Conservation (phyloP, 1,284 basidiomycete species). For the Xerocomus minutiporus region DNA sequence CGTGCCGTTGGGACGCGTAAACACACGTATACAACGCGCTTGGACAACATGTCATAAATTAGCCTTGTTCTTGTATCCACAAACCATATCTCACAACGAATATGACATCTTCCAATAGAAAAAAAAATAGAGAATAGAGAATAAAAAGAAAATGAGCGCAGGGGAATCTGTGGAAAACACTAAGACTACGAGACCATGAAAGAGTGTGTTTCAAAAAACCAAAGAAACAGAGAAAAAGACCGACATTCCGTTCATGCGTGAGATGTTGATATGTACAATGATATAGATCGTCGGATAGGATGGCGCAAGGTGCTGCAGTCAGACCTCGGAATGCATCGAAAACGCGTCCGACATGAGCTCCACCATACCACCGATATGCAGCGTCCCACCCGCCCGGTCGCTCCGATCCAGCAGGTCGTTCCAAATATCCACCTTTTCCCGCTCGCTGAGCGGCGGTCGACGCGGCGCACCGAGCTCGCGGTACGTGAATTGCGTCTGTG, state of each 20-base stretch:
- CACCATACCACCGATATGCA: constrained; percentile 45
- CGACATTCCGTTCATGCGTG: constrained; percentile 4
- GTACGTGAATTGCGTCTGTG: constrained; percentile 41
- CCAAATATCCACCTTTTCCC: constrained; percentile 68
- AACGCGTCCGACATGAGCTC: constrained; percentile 44
- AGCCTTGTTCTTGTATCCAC: not conserved
- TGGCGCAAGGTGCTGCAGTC: not conserved
- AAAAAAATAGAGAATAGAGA: not conserved
- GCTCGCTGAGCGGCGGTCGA: constrained; percentile 45
- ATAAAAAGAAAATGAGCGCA: not conserved
- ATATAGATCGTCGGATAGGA: not conserved
- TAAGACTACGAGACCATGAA: not conserved
- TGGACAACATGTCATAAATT: not conserved
- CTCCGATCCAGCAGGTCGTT: constrained; percentile 61
- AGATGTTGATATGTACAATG: constrained; percentile 11
- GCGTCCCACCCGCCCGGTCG: constrained; percentile 62
- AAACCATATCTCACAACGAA: not conserved
- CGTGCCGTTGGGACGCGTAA: constrained; percentile 3
- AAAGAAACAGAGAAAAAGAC: not conserved
- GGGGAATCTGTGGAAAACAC: not conserved
- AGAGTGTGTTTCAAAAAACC: not conserved
- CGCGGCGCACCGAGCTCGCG: constrained; percentile 41
- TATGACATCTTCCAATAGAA: not conserved
- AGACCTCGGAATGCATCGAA: constrained; percentile 28
- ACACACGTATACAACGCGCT: constrained; percentile 23